Conservation (phyloP, 352 stramenopile genomes). For the Globisporangium recalcitrans region DNA sequence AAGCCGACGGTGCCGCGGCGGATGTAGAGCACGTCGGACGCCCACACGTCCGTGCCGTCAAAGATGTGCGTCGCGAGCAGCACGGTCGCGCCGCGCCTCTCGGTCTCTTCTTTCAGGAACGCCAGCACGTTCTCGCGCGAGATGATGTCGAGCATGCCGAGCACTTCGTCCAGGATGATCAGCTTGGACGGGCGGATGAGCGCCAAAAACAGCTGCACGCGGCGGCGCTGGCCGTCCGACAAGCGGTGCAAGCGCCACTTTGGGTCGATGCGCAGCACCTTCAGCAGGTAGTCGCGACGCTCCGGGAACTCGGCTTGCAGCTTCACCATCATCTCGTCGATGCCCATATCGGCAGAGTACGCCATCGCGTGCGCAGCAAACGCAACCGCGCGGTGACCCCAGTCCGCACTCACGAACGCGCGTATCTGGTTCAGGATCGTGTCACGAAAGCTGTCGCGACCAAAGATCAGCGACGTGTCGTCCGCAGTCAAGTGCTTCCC, state of each 20-base stretch:
- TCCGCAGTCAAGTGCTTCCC: constrained; percentile 93
- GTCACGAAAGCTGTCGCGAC: constrained; percentile 93
- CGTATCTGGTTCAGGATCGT: constrained; percentile 92
- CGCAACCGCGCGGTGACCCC: constrained; percentile 93
- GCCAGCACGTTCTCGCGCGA: constrained; percentile 91
- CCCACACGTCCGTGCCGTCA: constrained; percentile 96
- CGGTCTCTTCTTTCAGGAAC: constrained; percentile 88
- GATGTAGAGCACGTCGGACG: constrained; percentile 93
- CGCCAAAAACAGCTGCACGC: constrained; percentile 96
- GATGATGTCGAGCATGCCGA: constrained; percentile 95
- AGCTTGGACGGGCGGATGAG: constrained; percentile 95
- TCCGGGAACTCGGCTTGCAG: constrained; percentile 92
- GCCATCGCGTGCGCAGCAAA: constrained; percentile 90
- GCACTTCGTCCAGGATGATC: constrained; percentile 98
- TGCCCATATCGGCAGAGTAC: constrained; percentile 92
- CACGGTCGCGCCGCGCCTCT: constrained; percentile 54
- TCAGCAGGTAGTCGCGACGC: constrained; percentile 90
- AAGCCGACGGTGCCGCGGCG: constrained; percentile 49
- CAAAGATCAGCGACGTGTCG: constrained; percentile 77
- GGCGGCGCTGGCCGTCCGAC: constrained; percentile 77
- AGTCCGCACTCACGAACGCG: constrained; percentile 94
- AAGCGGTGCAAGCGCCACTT: constrained; percentile 85
- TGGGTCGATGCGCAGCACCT: constrained; percentile 94
- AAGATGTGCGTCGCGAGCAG: constrained; percentile 95
- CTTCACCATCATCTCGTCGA: constrained; percentile 96